Base-by-base conservation (phyloP, 768 basidiomycete species). In the Termitomyces sp. region DNA sequence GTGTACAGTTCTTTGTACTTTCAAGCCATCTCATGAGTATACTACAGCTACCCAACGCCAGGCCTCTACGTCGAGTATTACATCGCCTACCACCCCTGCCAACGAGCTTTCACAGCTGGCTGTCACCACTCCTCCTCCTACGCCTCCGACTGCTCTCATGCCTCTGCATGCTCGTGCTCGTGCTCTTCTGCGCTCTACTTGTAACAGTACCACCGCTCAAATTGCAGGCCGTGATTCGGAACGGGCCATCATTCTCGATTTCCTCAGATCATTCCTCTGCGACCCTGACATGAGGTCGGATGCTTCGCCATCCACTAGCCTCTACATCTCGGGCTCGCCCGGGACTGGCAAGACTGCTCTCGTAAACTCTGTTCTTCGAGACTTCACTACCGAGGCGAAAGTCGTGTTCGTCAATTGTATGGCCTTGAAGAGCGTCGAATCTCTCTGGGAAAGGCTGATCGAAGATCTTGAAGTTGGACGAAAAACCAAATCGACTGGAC, bases 261-360 rank as follows among this genome's bases (percentile, higher is more conserved):
- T 93, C 72, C 68, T 93, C 63, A 66, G 73, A 22, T 74, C 80
- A 5, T 87, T 89, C 67, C 67, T 84, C 24, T 68, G 72, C 30
- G 72, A 66, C 20, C 57, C 70, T 40, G 55, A 67, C 10, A 66
- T 62, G 55, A 53, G 49, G 20, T 53, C 52, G 45, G 65, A 68
- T 45, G 66, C 66, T 20, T 65, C 64, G 4, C 53, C 60, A 24
- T 67, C 72, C 27, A 76, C 83, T 10, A 79, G 83, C 43, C 77
- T 96, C 57, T 98, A 95, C 71, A 87, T 98, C 53, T 95, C 95
- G 9, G 96, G 96, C 9, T 85, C 93, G 1, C 94, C 95, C 4
- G 96, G 95, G 1, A 93, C 93, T 3, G 93, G 93, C 20, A 95
- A 96, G 75, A 95, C 92, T 1, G 93, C 92, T 0, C 76, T 96